Evolutionary conservation across 2,329 filamentous ascomycete species (phyloP), one percentile per base, ranked within the genome.

Genomic region (Ophiostoma australiae): DNA sequence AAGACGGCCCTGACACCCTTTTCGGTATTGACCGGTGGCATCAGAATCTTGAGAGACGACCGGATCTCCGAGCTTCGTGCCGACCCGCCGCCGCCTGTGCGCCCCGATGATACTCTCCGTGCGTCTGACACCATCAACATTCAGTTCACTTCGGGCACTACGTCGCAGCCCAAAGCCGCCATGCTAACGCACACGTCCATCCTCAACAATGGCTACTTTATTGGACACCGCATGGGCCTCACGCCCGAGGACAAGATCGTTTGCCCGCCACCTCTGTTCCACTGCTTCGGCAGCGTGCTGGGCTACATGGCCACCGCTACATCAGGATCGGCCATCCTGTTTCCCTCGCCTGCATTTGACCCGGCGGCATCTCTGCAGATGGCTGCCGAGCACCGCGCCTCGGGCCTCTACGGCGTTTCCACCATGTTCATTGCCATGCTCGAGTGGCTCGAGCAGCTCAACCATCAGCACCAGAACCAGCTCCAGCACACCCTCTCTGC

Each of bases 301-400:
- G 94, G 95, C n/a, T 96, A 95, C 81, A 96, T 97, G 92, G 94
- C 95, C 0, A 95, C 93, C 0, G 93, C 91, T 0, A 97, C 94
- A 0, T 84, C 83, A 20, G 91, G 93, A 71, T 88, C 92, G 0
- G 84, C 90, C 20, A 92, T 98, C 73, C 86, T 97, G 4, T 94
- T 97, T 76, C 92, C 94, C 0, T 87, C 88, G 10, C 93, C 96
- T 76, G 91, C 92, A 0, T 98, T 98, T 81, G 89, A 97, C 77
- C 91, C 94, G 0, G 79, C 83, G 2, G 91, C 92, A 0, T 86
- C 91, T 0, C 83, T 97, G 48, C 80, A 77, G 69, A 86, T 86
- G 83, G 83, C 81, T 11, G 79, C 81, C 23, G 84, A 85, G 72
- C 82, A 86, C 73, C 79, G 80, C 13, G 87, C 86, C 33, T 89